Evolutionary conservation across 1,284 basidiomycete genomes (phyloP).

Genomic region (Gymnopus androsaceus): DNA sequence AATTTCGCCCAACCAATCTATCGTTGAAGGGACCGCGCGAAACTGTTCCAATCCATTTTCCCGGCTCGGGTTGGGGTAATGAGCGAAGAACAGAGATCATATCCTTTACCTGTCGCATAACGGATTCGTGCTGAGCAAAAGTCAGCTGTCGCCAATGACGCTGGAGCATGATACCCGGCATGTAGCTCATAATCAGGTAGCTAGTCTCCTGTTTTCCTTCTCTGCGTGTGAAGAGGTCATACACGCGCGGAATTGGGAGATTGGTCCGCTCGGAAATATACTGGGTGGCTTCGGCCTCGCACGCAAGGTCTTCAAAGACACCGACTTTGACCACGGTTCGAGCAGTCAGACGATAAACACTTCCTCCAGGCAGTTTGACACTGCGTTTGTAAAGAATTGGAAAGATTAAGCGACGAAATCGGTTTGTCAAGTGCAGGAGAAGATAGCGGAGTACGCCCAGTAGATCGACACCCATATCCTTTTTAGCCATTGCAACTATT

Average conservation of each 20-base stretch:
- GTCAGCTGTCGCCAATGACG: neutral
- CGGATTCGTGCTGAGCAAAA: neutral
- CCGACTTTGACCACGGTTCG: neutral
- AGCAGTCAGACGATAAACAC: neutral
- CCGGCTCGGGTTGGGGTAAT: neutral
- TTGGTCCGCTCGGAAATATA: neutral
- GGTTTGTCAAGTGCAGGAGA: no score
- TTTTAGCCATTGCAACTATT: no score
- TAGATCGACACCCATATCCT: no score
- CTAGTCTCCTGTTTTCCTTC: neutral
- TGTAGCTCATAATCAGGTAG: neutral
- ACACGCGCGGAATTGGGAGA: neutral
- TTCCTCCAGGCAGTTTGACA: neutral
- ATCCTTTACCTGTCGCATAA: neutral
- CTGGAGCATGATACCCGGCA: neutral
- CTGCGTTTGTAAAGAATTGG: no score
- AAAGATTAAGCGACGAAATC: no score
- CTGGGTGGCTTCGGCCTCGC: neutral
- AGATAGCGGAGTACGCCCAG: no score
- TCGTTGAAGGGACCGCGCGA: neutral
- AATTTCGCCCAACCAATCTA: neutral
- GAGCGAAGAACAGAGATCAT: neutral
- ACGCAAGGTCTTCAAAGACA: neutral
- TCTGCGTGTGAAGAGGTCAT: neutral
- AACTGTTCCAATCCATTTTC: neutral